phyloP scores from a whole-genome alignment of 2,329 filamentous ascomycete genomes.

The Chaetoscypha palmicola region DNA sequence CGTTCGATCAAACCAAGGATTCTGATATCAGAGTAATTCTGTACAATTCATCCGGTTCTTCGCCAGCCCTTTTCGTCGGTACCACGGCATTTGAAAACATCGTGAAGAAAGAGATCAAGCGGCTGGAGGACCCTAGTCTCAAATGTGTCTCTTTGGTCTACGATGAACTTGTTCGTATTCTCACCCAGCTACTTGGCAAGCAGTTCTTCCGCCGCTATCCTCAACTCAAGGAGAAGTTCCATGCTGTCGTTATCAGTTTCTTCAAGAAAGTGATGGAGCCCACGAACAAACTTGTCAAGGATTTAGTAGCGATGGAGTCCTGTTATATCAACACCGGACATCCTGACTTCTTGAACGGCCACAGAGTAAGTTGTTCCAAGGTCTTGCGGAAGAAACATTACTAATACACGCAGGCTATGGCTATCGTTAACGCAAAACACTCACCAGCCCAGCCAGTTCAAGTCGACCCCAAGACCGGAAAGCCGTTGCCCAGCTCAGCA shows the following conservation, averaged over 20 bases:
- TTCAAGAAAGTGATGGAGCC: constrained; percentile 99
- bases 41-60: constrained; percentile 98
- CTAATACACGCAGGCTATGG: constrained; percentile 64
- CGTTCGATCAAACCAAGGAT: constrained; percentile 96
- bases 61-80: constrained; percentile 91
- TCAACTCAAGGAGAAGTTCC: constrained; percentile 93
- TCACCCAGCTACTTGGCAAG: constrained; percentile 83
- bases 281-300: constrained; percentile 91
- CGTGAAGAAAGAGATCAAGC: constrained; percentile 97
- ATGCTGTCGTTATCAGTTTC: constrained; percentile 83
- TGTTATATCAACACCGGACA: constrained; percentile 99
- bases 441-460: constrained; percentile 77
- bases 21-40: constrained; percentile 94
- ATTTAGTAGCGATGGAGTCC: constrained; percentile 90
- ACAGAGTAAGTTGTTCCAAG: constrained; percentile 49
- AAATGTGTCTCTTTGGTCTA: constrained; percentile 98
- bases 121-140: constrained; percentile 88
- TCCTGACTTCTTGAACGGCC: constrained; percentile 94
- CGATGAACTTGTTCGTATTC: constrained; percentile 92
- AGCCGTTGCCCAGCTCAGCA: constrained; percentile 63
- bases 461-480: constrained; percentile 97
- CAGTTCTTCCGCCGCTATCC: constrained; percentile 88
- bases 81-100: constrained; percentile 98
- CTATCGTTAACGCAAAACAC: constrained; percentile 91
- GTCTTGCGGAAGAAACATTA: not conserved